Base-by-base conservation (phyloP, 306 rosid genomes). In the Delonix regia region DNA sequence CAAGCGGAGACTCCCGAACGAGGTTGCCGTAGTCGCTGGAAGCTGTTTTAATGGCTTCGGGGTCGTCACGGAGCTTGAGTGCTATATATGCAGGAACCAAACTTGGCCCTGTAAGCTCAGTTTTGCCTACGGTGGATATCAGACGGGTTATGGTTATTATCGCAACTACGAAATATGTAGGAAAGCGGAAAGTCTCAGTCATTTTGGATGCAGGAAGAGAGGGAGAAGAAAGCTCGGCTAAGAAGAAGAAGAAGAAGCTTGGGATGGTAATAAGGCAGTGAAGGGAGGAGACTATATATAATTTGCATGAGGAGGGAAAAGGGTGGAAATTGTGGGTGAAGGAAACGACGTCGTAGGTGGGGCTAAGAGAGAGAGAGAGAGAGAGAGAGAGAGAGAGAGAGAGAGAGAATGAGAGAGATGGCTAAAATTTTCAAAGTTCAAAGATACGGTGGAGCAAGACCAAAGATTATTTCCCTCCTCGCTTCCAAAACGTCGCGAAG, bases 21-120 rank as follows among this genome's bases (percentile, higher is more conserved):
- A 92, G 69, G 36, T 95, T 87, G 15, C 99, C 99, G 19, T 76
- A 90, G 63, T 95, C 99, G 11, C 25, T 64, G 0, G 97, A 80
- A 16, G 92, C 99, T 8, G 69, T 21, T 52, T 52, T n/a, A 6
- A 92, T 67, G 63, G 94, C 66, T 52, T 86, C 80, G 0, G 75
- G 79, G 75, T 95, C 91, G 12, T 82, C 74, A 7, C 80, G 88
- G 60, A 95, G 85, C 12, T 74, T 82, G 14, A 75, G 34, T 21
- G 84, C 76, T 18, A 80, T 41, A 0, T 81, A 75, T 1, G 67
- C 36, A 22, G 88, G 85, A 12, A 73, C 49, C 5, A 44, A 53
- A 34, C 53, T 48, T 49, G 81, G 60, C 80, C 80, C 60, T 47
- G 79, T 34, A 0, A 63, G 44, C 61, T 84, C 78, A 49, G 90